These are phyloP conservation scores for Calonectria pseudoturangicola DNA, from an alignment of 2,329 filamentous ascomycete species.

Conservation along the genomic window DNA sequence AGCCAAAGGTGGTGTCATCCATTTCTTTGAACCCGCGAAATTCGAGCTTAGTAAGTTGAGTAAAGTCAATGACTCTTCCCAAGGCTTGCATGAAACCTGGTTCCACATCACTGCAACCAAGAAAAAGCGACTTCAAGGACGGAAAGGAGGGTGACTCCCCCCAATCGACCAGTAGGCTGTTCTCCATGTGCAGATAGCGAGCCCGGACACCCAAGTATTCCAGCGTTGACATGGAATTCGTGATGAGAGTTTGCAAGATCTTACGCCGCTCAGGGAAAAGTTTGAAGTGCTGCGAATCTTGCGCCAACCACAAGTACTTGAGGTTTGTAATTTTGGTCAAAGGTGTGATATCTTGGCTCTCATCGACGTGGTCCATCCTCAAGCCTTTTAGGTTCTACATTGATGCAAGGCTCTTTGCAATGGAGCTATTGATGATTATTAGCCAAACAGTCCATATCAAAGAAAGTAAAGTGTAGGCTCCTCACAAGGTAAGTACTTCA, in stretches of 20 bases:
- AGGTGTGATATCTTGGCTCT: not conserved
- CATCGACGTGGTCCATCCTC: not conserved
- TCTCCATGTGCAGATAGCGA: not conserved
- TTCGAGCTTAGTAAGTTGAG: conserved; percentile 29
- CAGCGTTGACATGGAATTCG: conserved; percentile 47
- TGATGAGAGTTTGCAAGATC: conserved; percentile 14
- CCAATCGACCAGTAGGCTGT: conserved; percentile 24
- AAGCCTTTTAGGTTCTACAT: conserved; percentile 40
- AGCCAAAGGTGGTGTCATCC: not conserved
- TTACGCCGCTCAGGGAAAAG: not conserved
- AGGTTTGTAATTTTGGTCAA: conserved; percentile 42
- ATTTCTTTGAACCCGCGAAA: not conserved
- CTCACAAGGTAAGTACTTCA: conserved; percentile 38
- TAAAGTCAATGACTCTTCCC: conserved; percentile 40
- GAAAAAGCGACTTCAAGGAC: conserved; percentile 38
- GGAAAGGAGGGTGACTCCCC: not conserved
- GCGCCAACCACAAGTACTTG: conserved; percentile 38
- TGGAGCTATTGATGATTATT: conserved; percentile 29
- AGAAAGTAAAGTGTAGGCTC: not conserved
- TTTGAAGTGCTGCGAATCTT: not conserved
- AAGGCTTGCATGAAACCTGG: conserved; percentile 1
- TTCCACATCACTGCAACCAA: conserved; percentile 17
- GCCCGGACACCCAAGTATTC: conserved; percentile 13
- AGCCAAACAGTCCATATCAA: conserved; percentile 11
- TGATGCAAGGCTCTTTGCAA: conserved; percentile 38